Evolutionary conservation across 2,329 filamentous ascomycete genomes (phyloP), one percentile per base, ranked within the genome.

Genomic region (Zymoseptoria pseudotritici): DNA sequence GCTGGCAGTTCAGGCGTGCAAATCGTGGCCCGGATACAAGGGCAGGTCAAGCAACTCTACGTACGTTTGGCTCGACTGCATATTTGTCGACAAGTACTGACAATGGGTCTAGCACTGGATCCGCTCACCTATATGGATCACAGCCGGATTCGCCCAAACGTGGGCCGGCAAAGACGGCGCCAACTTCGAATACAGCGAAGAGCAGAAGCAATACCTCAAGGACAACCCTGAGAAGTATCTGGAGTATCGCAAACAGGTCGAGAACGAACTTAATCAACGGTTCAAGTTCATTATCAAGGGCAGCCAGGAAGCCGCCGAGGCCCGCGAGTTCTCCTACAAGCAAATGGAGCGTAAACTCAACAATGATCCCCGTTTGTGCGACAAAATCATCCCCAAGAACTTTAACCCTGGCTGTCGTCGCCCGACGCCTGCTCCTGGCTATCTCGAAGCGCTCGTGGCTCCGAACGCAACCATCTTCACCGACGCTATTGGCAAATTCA

Each of bases 201-300:
- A 77, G 53, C 77, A 79, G 58, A 65, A 73, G 8, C 62, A 74
- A 11, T 76, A 64, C 60, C 69, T 78, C 4, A 60, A 71, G 54
- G 63, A 76, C 2, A 74, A 79, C 55, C 76, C 78, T 0, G 68
- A 74, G 46, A 76, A 76, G 50, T 79, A 79, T 56, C 71, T 78
- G 29, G 76, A 78, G 61, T 80, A 80, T 62, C 74, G 77, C 61
- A 79, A 78, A 65, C 73, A 76, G 57, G 74, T 80, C 58, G 78
- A 81, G 60, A 75, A 76, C 60, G 78, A 80, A 61, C 72, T 83
- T 17, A 83, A 82, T 61, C 76, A 77, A 53, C 74, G 79, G 5
- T 83, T 83, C 73, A 79, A 79, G 53, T 78, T 82, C 69, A 81
- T 82, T 65, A 71, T 80, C 63, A 81, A 79, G 65, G 78, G 77